phyloP scores from a whole-genome alignment of 163 green algal genomes.

The Scenedesmus sp. region DNA sequence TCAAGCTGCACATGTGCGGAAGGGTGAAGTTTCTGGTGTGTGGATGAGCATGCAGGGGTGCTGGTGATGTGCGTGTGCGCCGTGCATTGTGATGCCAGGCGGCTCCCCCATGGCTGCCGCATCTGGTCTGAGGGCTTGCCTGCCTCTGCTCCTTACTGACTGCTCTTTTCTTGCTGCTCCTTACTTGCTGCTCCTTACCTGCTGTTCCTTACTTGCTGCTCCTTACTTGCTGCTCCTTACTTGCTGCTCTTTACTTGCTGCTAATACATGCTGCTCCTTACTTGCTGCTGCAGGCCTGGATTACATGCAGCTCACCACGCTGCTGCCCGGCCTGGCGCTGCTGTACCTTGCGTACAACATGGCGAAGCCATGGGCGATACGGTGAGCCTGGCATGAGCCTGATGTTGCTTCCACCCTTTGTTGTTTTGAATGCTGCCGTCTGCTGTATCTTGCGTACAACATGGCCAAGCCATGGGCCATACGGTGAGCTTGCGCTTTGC shows the following conservation, averaged over 20 bases:
- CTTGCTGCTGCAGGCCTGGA: constrained; percentile 25
- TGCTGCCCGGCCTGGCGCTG: constrained; percentile 29
- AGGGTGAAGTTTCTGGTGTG: neutral
- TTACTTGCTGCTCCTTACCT: too few relatives aligned
- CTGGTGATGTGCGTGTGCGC: too few relatives aligned
- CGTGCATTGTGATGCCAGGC: neutral
- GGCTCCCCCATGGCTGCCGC: too few relatives aligned
- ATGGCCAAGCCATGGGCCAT: constrained; percentile 44
- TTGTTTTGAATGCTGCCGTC: neutral
- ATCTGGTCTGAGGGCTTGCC: neutral
- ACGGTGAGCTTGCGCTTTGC: neutral
- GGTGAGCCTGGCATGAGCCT: neutral
- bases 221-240: too few relatives aligned
- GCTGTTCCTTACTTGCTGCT: too few relatives aligned
- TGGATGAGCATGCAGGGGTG: neutral
- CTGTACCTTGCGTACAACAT: constrained; percentile 44
- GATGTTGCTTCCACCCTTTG: too few relatives aligned
- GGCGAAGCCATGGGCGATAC: constrained; percentile 39
- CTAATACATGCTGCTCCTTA: too few relatives aligned
- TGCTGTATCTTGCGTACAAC: constrained; percentile 47
- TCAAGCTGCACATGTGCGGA: too few relatives aligned
- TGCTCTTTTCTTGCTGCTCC: neutral
- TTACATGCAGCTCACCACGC: constrained; percentile 47
- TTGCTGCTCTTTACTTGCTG: too few relatives aligned
- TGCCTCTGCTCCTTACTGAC: neutral